Conservation (phyloP, 2,329 filamentous ascomycete species). For the Pseudocercospora eumusae region DNA sequence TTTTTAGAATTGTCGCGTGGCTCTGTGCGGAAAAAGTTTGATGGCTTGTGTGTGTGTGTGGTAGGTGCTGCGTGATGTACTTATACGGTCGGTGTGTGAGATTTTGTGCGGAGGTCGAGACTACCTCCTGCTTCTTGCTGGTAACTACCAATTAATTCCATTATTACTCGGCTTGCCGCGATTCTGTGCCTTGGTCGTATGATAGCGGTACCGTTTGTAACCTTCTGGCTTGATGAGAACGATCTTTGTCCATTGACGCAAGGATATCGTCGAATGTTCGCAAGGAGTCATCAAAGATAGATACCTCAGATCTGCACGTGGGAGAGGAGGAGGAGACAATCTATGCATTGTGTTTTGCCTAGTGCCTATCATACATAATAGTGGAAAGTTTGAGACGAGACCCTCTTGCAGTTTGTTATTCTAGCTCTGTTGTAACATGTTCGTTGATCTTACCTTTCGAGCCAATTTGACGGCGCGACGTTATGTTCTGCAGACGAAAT, state of each 20-base stretch:
- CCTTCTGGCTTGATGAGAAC: neutral
- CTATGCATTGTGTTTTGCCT: no score
- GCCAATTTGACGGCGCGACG: neutral
- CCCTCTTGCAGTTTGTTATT: neutral
- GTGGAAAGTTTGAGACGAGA: neutral
- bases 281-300: neutral
- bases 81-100: no score
- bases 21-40: no score
- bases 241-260: neutral
- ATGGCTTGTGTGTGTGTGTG: no score
- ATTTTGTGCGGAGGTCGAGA: no score
- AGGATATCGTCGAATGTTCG: neutral
- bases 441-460: neutral
- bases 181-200: no score
- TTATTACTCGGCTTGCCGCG: no score
- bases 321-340: neutral
- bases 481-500: slow-evolving; percentile 4
- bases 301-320: neutral
- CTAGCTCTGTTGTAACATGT: neutral
- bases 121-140: no score
- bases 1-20: no score
- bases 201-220: neutral
- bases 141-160: no score
- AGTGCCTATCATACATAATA: no score
- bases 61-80: no score